Conservation (phyloP, 805 yeast species). For the Yamadazyma olivae region DNA sequence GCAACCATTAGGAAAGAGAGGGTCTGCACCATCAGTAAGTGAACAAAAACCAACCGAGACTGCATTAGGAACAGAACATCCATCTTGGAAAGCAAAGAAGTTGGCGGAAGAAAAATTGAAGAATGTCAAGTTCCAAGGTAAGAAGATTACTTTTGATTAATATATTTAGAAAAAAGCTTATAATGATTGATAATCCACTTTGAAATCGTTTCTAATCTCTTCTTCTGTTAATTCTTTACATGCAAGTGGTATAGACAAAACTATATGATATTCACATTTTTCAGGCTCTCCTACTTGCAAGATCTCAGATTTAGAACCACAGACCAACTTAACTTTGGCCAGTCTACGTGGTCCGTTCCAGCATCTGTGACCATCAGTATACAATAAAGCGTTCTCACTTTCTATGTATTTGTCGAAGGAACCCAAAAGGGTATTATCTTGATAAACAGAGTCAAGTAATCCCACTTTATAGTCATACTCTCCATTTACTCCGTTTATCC, state of each 20-base stretch:
- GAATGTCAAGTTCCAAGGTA: conserved; percentile 74
- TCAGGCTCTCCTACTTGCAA: conserved; percentile 83
- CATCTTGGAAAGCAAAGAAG: conserved; percentile 97
- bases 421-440: conserved; percentile 56
- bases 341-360: conserved; percentile 93
- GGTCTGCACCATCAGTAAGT: conserved; percentile 12
- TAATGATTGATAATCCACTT: conserved; percentile 19
- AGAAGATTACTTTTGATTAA: conserved; percentile 72
- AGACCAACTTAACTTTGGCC: conserved; percentile 58
- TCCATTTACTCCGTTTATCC: conserved; percentile 53
- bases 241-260: conserved; percentile 44
- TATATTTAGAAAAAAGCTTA: too few species aligned
- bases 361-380: conserved; percentile 68
- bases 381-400: conserved; percentile 34
- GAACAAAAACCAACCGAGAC: neutral
- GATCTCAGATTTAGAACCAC: conserved; percentile 59
- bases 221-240: conserved; percentile 34
- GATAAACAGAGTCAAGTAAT: conserved; percentile 54
- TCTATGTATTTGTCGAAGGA: conserved; percentile 23
- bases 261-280: conserved; percentile 73
- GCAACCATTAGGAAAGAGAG: conserved; percentile 38
- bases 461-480: conserved; percentile 70
- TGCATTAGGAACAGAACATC: conserved; percentile 54
- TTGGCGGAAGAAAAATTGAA: conserved; percentile 63
- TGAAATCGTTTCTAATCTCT: conserved; percentile 22